Evolutionary conservation across 2,329 filamentous ascomycete genomes (phyloP), one percentile per base, ranked within the genome.

Genomic region (Hypomyces rosellus): DNA sequence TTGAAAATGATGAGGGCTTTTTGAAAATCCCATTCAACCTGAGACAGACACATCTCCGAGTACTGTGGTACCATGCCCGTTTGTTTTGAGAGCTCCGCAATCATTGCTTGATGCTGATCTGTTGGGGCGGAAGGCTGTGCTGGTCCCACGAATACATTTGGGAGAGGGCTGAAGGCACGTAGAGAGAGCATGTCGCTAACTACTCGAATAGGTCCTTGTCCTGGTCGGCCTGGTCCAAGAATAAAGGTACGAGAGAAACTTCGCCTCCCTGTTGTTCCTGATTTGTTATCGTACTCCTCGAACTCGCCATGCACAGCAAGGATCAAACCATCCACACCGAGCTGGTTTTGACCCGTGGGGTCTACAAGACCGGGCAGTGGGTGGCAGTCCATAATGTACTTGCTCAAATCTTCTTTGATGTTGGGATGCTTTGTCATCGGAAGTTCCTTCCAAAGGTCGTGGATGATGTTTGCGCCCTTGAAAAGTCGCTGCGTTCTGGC

Each of bases 311-410:
- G 87, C n/a, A 92, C 77, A 7, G 80, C 85, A 57, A 95, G 80
- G 45, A 88, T 77, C 56, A 95, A 79, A 7, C 89, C 89, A 55
- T 88, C 86, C 16, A 92, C 88, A 4, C 88, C 88, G 16, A 73
- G 71, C 1, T 71, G 64, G 54, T 76, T 84, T 55, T 84, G 75
- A 1, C 83, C 82, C 12, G 76, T 78, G 3, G 83, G 84, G 59
- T 95, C 89, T 3, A 79, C 77, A 20, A 95, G 75, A 34, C 85
- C 83, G 2, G 84, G 80, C 34, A 91, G 73, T 14, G 85, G 78
- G 59, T 89, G 85, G 57, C 88, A 91, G 67, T 95, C 89, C 63
- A 95, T 82, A 47, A 89, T 80, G 76, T 89, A 95, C 59, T 90
- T 87, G 61, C 80, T 75, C 12, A 83, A 69, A 43, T 88, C 80